phyloP scores from a whole-genome alignment of 257 asterid genomes.

The Ilex asprella region DNA sequence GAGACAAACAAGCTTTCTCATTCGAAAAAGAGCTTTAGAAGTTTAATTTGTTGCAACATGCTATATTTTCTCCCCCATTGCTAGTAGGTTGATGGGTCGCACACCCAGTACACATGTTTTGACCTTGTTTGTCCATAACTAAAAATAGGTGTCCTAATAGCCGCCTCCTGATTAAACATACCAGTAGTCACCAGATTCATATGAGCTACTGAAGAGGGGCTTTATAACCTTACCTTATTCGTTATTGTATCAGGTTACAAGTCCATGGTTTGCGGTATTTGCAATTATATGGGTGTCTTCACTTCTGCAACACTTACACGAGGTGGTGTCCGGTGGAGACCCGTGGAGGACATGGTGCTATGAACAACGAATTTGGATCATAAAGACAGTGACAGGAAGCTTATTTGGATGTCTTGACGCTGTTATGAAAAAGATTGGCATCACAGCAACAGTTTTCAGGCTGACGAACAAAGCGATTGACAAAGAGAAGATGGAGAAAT shows the following conservation, averaged over 20 bases:
- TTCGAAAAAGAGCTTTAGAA: too few relatives aligned
- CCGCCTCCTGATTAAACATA: too few relatives aligned
- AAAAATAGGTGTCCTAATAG: too few relatives aligned
- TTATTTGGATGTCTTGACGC: neutral
- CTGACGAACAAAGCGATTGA: neutral
- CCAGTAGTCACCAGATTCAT: too few relatives aligned
- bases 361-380: neutral
- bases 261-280: neutral
- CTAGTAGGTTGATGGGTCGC: too few relatives aligned
- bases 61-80: too few relatives aligned
- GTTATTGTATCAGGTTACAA: neutral
- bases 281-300: neutral
- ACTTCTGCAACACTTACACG: neutral
- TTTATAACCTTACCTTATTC: too few relatives aligned
- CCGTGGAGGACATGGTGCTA: neutral
- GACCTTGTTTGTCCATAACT: too few relatives aligned
- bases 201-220: too few relatives aligned
- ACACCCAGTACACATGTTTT: too few relatives aligned
- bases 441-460: neutral
- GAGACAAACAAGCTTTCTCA: too few relatives aligned
- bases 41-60: too few relatives aligned
- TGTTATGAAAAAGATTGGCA: neutral
- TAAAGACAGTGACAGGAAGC: neutral
- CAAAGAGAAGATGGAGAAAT: neutral
- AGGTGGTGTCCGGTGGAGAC: neutral